A percentile compares a stretch with the other conserved stretches of the same genome.
Evolutionary conservation across 495 filamentous ascomycete species (phyloP).

Genomic region (Neurospora africana): DNA sequence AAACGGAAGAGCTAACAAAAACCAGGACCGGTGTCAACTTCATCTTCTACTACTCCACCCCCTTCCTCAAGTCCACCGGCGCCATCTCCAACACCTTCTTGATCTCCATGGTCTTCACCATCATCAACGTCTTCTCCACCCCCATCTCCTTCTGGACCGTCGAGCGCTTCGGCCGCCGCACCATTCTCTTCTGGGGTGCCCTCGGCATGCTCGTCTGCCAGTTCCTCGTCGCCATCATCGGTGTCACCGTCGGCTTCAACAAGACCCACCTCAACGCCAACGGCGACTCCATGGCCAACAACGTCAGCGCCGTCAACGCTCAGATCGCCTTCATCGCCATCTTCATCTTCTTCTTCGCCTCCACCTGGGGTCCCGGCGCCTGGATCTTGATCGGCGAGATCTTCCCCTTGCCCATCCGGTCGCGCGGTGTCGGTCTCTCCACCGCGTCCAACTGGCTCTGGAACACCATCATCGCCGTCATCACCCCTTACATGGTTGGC

Average conservation of each 20-base stretch:
- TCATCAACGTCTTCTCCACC: constrained; percentile 77
- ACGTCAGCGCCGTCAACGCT: constrained; percentile 53
- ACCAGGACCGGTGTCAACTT: constrained; percentile 71
- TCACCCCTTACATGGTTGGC: constrained; percentile 73
- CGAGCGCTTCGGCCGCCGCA: constrained; percentile 71
- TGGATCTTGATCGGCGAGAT: constrained; percentile 86
- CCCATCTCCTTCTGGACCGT: constrained; percentile 74
- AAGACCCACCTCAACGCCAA: constrained; percentile 15
- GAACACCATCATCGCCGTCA: constrained; percentile 65
- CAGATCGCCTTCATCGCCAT: constrained; percentile 68
- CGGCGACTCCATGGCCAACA: constrained; percentile 27
- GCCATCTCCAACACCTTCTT: constrained; percentile 68
- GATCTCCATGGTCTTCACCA: constrained; percentile 68
- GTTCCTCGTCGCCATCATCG: constrained; percentile 74
- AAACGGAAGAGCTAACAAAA: background rate
- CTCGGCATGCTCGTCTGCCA: constrained; percentile 74
- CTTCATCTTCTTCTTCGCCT: constrained; percentile 79
- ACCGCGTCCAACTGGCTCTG: constrained; percentile 85
- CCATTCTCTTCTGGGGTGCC: constrained; percentile 70
- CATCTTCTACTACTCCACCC: constrained; percentile 83
- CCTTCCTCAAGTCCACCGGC: constrained; percentile 64
- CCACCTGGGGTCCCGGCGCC: constrained; percentile 67
- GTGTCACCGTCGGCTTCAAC: constrained; percentile 46
- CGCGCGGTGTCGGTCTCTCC: constrained; percentile 67
- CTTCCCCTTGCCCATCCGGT: constrained; percentile 75